These are phyloP conservation scores for Candida nanaspora DNA, from an alignment of 805 yeast genomes.

Conservation along the genomic window DNA sequence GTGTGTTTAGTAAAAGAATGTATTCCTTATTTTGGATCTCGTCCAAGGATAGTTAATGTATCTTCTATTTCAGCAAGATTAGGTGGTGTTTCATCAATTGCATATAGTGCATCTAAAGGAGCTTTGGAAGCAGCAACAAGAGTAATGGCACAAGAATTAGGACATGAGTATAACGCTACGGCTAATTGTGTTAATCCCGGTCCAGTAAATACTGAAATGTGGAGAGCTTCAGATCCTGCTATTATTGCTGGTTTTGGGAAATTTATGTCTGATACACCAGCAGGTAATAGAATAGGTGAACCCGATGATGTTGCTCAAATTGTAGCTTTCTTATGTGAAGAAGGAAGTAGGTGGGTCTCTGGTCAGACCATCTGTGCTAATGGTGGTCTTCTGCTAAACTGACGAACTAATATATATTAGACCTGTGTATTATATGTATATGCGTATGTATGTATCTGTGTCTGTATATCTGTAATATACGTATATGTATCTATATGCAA, in stretches of 20 bases:
- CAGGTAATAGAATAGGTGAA: conserved; percentile 12
- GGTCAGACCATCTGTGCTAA: conserved; percentile 11
- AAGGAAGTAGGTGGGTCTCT: conserved; percentile 11
- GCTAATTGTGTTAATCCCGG: conserved; percentile 11
- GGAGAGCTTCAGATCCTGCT: conserved; percentile 7
- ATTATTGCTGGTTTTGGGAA: conserved; percentile 7
- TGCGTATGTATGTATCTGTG: background rate
- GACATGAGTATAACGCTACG: conserved; percentile 9
- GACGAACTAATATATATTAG: background rate
- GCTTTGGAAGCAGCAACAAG: conserved; percentile 11
- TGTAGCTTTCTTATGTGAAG: conserved; percentile 10
- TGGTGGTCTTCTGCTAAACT: conserved; percentile 9
- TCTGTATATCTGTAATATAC: background rate
- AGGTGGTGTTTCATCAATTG: conserved; percentile 3
- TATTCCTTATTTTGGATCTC: conserved; percentile 6
- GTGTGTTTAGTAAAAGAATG: conserved; percentile 5
- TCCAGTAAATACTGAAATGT: conserved; percentile 11
- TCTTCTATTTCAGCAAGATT: conserved; percentile 8
- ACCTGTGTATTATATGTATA: background rate
- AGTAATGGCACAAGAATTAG: conserved; percentile 11
- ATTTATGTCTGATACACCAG: conserved; percentile 7
- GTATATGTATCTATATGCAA: background rate
- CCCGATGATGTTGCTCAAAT: conserved; percentile 15
- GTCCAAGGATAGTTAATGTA: conserved; percentile 9
- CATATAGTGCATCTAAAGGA: conserved; percentile 12